phyloP scores from a whole-genome alignment of 352 stramenopile species.

The Lagenidium giganteum region DNA sequence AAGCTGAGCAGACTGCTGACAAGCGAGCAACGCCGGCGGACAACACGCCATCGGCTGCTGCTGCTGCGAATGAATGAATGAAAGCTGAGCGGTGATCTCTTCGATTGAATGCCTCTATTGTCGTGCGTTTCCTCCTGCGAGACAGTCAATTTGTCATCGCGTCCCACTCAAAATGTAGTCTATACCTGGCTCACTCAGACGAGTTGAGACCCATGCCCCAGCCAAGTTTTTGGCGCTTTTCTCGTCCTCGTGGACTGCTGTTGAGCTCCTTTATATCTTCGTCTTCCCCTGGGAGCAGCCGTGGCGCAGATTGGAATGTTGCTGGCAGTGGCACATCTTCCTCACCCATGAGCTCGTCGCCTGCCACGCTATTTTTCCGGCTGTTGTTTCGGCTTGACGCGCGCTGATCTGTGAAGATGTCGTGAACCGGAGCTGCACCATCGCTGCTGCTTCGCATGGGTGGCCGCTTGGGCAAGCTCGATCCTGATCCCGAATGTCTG shows the following conservation, averaged over 20 bases:
- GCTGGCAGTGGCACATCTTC: conserved; percentile 47
- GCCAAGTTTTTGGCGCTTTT: conserved; percentile 64
- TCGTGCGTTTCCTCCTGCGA: conserved; percentile 2
- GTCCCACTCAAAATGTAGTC: too few relatives aligned
- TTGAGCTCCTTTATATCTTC: background rate
- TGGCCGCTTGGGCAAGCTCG: background rate
- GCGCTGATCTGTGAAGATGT: too few relatives aligned
- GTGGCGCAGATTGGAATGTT: conserved; percentile 24
- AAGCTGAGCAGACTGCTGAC: too few relatives aligned
- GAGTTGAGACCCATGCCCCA: conserved; percentile 74
- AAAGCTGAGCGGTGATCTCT: background rate
- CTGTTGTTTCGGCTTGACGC: background rate
- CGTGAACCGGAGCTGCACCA: too few relatives aligned
- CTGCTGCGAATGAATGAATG: conserved; percentile 30
- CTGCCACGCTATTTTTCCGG: too few relatives aligned
- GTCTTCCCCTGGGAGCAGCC: conserved; percentile 12
- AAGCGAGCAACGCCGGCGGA: too few relatives aligned
- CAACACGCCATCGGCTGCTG: conserved; percentile 47
- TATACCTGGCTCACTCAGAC: too few relatives aligned
- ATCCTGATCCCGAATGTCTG: too few relatives aligned
- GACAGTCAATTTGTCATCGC: too few relatives aligned
- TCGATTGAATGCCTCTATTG: conserved; percentile 4
- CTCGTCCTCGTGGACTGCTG: background rate
- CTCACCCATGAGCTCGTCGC: conserved; percentile 26
- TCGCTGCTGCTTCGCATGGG: background rate